Evolutionary conservation across 169 alveolate species (phyloP).

Genomic region (Plasmodium fragile): DNA sequence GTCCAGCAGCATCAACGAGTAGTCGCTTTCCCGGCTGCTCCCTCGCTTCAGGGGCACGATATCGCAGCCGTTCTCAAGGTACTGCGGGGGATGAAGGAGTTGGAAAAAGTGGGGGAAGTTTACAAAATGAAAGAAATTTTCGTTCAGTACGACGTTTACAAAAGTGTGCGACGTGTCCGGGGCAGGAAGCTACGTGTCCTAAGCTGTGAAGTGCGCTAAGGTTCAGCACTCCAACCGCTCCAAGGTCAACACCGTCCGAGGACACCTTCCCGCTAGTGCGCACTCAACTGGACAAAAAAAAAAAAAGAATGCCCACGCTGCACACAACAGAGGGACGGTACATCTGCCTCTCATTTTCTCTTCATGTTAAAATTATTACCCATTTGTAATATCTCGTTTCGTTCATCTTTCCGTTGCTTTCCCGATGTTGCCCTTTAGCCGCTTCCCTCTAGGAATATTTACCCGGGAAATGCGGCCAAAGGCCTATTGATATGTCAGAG

Average conservation of each 20-base stretch:
- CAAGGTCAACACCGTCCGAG: background rate
- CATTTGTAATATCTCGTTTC: slow-evolving; percentile 53
- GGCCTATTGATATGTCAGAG: background rate
- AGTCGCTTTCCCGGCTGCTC: background rate
- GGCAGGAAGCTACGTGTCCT: background rate
- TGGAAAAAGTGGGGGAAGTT: background rate
- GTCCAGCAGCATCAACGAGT: slow-evolving; percentile 52
- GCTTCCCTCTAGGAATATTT: background rate
- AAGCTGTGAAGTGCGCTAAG: background rate
- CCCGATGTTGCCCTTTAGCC: slow-evolving; percentile 3
- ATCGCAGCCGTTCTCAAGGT: slow-evolving; percentile 71
- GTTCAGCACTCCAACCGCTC: background rate
- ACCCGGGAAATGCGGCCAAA: background rate
- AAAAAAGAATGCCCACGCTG: background rate
- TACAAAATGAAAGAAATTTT: background rate
- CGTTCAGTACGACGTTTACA: background rate
- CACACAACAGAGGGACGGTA: background rate
- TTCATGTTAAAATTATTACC: slow-evolving; percentile 34
- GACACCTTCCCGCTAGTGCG: background rate
- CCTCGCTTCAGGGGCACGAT: slow-evolving; percentile 55
- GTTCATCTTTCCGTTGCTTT: slow-evolving; percentile 22
- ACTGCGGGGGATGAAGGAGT: background rate
- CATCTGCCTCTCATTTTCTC: background rate
- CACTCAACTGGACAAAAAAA: background rate
- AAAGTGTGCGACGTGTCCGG: background rate